Percentiles rank a stretch among this genome's conserved stretches.
Conservation (phyloP, 169 alveolate species). For the Neospora caninum region DNA sequence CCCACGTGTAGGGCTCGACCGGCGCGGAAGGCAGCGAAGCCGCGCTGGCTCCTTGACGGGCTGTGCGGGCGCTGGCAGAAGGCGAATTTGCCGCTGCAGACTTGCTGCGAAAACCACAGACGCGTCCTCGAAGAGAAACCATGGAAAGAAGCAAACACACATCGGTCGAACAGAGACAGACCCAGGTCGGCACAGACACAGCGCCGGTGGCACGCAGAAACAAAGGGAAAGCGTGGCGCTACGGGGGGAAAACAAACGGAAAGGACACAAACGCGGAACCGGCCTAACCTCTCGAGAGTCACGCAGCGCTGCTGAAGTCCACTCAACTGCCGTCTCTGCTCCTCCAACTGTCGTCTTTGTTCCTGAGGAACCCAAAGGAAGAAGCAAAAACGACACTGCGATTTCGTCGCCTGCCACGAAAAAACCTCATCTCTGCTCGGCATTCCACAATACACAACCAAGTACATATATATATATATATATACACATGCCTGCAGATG, state of each 20-base stretch:
- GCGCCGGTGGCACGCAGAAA: neutral
- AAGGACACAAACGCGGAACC: no score
- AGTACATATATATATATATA: neutral
- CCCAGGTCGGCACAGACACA: neutral
- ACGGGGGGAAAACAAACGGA: no score
- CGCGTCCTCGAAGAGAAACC: neutral
- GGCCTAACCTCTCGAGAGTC: neutral
- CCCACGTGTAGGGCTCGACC: neutral
- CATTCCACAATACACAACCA: neutral
- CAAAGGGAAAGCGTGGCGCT: no score
- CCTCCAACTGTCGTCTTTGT: neutral
- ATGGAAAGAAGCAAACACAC: neutral
- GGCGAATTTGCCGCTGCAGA: neutral
- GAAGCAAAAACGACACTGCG: neutral
- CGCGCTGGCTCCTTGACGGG: neutral
- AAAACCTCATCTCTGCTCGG: neutral
- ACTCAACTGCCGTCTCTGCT: neutral
- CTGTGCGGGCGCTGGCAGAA: neutral
- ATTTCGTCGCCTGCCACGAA: neutral
- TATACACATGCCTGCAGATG: no score
- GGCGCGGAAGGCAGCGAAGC: neutral
- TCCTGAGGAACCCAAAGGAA: neutral
- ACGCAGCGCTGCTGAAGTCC: neutral
- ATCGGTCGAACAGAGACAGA: neutral
- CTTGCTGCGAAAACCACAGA: neutral